Percentiles rank a stretch among this genome's conserved stretches.
phyloP scores from a whole-genome alignment of 1,139 yeast species.

The Kodamaea sp. region DNA sequence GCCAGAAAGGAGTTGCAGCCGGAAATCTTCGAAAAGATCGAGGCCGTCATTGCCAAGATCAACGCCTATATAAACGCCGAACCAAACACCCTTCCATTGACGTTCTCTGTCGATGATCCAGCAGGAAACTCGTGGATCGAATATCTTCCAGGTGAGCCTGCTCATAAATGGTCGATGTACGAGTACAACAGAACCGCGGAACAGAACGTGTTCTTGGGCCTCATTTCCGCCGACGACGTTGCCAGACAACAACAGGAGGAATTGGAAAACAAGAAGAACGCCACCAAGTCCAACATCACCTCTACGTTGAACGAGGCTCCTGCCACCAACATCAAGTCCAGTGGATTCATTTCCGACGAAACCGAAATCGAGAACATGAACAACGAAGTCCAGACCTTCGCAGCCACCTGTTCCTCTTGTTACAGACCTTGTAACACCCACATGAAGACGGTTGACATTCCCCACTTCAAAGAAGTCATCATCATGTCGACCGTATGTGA shows the following conservation, averaged over 20 bases:
- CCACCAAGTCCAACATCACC: constrained; percentile 35
- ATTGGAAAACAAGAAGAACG: constrained; percentile 38
- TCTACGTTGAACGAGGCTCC: constrained; percentile 23
- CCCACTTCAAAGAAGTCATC: constrained; percentile 96
- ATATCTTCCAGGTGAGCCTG: constrained; percentile 81
- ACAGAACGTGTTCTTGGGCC: constrained; percentile 85
- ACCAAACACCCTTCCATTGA: constrained; percentile 70
- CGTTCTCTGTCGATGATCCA: constrained; percentile 86
- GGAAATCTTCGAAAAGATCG: constrained; percentile 73
- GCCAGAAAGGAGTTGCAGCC: constrained; percentile 74
- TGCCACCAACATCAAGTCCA: constrained; percentile 44
- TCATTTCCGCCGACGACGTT: constrained; percentile 76
- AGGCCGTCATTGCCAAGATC: constrained; percentile 63
- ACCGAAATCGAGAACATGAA: constrained; percentile 82
- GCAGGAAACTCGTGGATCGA: constrained; percentile 98
- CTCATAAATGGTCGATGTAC: constrained; percentile 86
- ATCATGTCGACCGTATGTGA: constrained; percentile 95
- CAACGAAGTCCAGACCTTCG: constrained; percentile 90
- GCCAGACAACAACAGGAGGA: constrained; percentile 52
- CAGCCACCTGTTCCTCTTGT: constrained; percentile 92
- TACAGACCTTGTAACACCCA: constrained; percentile 81
- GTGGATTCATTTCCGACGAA: constrained; percentile 64
- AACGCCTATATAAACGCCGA: constrained; percentile 61
- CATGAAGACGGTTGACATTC: constrained; percentile 95
- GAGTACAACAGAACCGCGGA: constrained; percentile 87